These are phyloP conservation scores for Symbiotaphrina buchneri DNA, from an alignment of 495 filamentous ascomycete genomes.

Conservation along the genomic window DNA sequence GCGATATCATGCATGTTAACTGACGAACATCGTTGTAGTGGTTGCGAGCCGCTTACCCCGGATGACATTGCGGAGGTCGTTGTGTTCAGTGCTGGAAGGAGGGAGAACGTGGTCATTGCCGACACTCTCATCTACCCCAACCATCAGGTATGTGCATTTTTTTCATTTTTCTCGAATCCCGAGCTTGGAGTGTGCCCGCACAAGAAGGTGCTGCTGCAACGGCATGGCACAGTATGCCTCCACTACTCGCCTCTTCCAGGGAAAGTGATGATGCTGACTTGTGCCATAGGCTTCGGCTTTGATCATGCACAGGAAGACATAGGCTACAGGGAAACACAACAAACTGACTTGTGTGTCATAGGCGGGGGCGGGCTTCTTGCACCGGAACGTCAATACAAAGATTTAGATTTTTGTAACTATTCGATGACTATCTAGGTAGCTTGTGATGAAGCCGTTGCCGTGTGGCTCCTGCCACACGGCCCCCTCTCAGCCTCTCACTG, in stretches of 20 bases:
- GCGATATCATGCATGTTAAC: no score
- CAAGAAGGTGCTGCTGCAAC: no score
- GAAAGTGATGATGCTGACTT: not conserved
- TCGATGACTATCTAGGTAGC: no score
- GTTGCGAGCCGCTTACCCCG: constrained; percentile 75
- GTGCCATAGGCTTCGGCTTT: not conserved
- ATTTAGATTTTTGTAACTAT: no score
- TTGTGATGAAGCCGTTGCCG: no score
- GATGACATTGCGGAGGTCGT: constrained; percentile 91
- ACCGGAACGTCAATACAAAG: no score
- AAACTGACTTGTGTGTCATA: no score
- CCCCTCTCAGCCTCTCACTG: no score
- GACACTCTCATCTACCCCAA: constrained; percentile 82
- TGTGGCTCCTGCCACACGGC: no score
- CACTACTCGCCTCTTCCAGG: not conserved
- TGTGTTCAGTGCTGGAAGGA: constrained; percentile 70
- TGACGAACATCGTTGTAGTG: constrained; percentile 19
- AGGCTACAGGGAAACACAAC: no score
- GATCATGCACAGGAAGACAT: no score
- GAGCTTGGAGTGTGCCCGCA: not conserved
- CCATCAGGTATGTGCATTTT: constrained; percentile 46
- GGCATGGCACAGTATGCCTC: constrained; percentile 4
- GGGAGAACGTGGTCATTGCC: constrained; percentile 89
- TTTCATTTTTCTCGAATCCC: not conserved
- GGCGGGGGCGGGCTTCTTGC: no score